phyloP scores from a whole-genome alignment of 805 yeast species.

The Metschnikowia lochheadii region DNA sequence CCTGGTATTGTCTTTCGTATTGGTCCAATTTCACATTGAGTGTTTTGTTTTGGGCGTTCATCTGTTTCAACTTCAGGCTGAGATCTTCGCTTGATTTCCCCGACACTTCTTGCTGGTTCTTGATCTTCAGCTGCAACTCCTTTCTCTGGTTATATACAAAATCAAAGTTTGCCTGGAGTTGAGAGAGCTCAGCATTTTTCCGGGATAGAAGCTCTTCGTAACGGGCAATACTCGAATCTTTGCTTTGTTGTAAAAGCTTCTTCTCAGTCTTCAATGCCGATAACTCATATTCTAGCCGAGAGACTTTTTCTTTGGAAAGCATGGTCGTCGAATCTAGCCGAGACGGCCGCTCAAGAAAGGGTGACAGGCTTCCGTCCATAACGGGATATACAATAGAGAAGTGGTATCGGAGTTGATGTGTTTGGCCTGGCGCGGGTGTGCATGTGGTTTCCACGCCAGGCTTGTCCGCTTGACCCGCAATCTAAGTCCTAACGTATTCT shows the following conservation, averaged over 20 bases:
- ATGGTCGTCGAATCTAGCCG: constrained; percentile 4
- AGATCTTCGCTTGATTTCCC: constrained; percentile 17
- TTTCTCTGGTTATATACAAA: constrained; percentile 32
- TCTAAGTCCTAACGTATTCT: not conserved
- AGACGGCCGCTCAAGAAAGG: constrained; percentile 17
- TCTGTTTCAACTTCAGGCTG: constrained; percentile 16
- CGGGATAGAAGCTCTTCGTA: constrained; percentile 25
- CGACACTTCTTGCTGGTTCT: constrained; percentile 29
- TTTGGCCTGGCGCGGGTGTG: constrained; percentile 6
- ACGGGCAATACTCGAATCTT: constrained; percentile 19
- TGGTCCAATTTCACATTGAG: constrained; percentile 13
- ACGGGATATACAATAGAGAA: not conserved
- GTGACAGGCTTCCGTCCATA: constrained; percentile 16
- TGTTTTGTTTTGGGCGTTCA: constrained; percentile 19
- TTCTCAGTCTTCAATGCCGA: constrained; percentile 32
- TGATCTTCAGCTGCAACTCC: constrained; percentile 28
- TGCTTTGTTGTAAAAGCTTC: constrained; percentile 26
- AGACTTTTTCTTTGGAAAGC: constrained; percentile 8
- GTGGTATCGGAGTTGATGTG: not conserved
- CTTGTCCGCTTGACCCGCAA: constrained; percentile 3
- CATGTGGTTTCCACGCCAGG: constrained; percentile 1
- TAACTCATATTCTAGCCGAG: constrained; percentile 31
- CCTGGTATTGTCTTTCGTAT: constrained; percentile 21
- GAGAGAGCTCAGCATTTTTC: constrained; percentile 31
- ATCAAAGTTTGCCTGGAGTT: constrained; percentile 34